These are phyloP conservation scores for Orychophragmus violaceus DNA, from an alignment of 345 rosid species.

Conservation along the genomic window DNA sequence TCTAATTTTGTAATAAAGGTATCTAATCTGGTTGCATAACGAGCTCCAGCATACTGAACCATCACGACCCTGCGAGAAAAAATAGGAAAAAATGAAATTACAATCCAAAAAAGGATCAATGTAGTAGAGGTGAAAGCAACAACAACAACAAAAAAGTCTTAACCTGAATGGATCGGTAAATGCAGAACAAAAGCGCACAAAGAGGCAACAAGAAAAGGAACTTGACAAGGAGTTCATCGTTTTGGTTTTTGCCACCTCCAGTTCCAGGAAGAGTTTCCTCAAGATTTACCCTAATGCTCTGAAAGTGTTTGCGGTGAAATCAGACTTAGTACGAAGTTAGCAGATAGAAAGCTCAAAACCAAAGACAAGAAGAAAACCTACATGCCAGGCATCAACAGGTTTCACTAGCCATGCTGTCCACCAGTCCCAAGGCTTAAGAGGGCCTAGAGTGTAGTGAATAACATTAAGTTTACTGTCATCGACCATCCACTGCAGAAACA, in stretches of 20 bases:
- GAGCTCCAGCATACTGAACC: slow-evolving; percentile 49
- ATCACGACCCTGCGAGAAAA: slow-evolving; percentile 42
- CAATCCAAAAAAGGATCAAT: not conserved
- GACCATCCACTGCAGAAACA: slow-evolving; percentile 87
- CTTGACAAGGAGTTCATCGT: slow-evolving; percentile 55
- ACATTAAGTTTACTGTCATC: slow-evolving; percentile 80
- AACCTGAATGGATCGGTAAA: slow-evolving; percentile 27
- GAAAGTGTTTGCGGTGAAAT: slow-evolving; percentile 7
- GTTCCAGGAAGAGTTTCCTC: slow-evolving; percentile 91
- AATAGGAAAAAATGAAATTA: not conserved
- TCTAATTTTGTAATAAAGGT: slow-evolving; percentile 50
- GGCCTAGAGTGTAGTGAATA: slow-evolving; percentile 96
- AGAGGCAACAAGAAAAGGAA: slow-evolving; percentile 70
- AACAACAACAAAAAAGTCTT: not conserved
- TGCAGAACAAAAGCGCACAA: slow-evolving; percentile 42
- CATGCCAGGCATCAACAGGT: slow-evolving; percentile 98
- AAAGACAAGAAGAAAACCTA: slow-evolving; percentile 27
- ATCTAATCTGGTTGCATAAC: slow-evolving; percentile 54
- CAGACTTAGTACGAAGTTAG: not conserved
- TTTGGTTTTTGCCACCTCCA: slow-evolving; percentile 75
- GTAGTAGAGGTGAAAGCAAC: not conserved
- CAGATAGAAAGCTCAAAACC: slow-evolving; percentile 5
- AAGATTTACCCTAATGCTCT: slow-evolving; percentile 66
- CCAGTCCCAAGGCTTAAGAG: slow-evolving; percentile 99
- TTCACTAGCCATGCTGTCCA: slow-evolving; percentile 97